phyloP scores from a whole-genome alignment of 106 monocot species.

The Phalaenopsis aphrodite region DNA sequence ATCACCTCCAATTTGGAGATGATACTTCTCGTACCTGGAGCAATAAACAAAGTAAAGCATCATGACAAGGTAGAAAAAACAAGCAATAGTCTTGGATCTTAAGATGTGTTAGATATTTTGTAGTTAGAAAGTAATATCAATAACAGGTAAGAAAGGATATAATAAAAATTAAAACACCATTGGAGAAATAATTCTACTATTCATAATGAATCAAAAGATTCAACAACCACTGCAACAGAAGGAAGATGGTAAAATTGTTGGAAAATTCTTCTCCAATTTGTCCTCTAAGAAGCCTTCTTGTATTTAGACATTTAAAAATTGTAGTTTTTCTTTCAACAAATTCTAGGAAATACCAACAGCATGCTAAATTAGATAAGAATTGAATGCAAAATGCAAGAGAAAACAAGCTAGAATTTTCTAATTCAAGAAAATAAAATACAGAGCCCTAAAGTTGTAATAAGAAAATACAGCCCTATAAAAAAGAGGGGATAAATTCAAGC shows the following conservation, averaged over 20 bases:
- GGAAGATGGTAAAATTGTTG: neutral
- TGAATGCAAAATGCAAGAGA: neutral
- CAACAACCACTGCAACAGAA: neutral
- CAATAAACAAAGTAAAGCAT: neutral
- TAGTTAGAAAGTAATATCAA: neutral
- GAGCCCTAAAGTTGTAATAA: neutral
- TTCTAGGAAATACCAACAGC: neutral
- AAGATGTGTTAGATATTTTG: neutral
- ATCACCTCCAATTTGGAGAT: conserved; percentile 52
- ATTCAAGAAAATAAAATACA: neutral
- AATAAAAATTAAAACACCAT: neutral
- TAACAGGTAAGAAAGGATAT: neutral
- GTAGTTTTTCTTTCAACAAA: no score
- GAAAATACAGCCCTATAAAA: neutral
- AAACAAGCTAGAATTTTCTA: neutral
- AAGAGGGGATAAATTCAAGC: neutral
- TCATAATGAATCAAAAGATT: neutral
- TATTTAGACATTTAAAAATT: no score
- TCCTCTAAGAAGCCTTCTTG: no score
- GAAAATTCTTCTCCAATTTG: neutral
- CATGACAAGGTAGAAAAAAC: neutral
- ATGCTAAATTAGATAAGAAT: neutral
- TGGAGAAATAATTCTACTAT: neutral
- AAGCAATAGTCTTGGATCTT: neutral
- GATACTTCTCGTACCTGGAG: conserved; percentile 77